Percentiles rank a stretch among this genome's conserved stretches.
These are phyloP conservation scores for Sugiyamaella marilandica DNA, from an alignment of 805 yeast species.

Conservation along the genomic window DNA sequence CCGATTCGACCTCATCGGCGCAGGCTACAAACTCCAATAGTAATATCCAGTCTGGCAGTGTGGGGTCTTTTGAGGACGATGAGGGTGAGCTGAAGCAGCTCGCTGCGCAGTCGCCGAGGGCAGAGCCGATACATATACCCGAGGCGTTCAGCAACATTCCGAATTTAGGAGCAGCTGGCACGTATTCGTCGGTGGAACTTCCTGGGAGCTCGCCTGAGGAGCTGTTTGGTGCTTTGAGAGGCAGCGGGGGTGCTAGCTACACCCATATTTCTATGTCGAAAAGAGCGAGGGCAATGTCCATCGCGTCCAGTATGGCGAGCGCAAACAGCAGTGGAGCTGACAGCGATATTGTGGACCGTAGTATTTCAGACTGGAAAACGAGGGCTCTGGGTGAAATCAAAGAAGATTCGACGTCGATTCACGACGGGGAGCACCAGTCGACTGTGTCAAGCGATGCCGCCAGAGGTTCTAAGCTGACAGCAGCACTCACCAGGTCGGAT, in stretches of 20 bases:
- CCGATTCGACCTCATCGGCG: background rate
- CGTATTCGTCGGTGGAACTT: background rate
- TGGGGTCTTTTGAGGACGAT: background rate
- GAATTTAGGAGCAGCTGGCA: background rate
- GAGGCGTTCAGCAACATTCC: background rate
- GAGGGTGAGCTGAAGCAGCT: background rate
- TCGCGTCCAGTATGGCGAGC: slow-evolving; percentile 1
- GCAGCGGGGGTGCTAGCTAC: slow-evolving; percentile 10
- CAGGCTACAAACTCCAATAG: background rate
- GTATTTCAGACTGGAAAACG: slow-evolving; percentile 11
- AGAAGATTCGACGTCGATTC: slow-evolving; percentile 4
- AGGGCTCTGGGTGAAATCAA: slow-evolving; percentile 12
- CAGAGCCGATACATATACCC: slow-evolving; percentile 9
- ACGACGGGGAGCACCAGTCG: background rate
- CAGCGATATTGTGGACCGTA: slow-evolving; percentile 2
- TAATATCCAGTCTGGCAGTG: background rate
- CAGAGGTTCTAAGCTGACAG: background rate
- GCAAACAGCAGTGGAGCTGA: slow-evolving; percentile 3
- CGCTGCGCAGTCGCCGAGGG: background rate
- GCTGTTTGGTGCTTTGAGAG: slow-evolving; percentile 11
- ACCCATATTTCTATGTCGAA: slow-evolving; percentile 13
- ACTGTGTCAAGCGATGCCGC: background rate
- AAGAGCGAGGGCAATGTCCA: background rate
- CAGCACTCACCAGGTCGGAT: background rate
- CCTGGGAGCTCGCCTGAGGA: slow-evolving; percentile 16